Conservation (phyloP, 768 basidiomycete genomes). For the Lactarius tabidus region DNA sequence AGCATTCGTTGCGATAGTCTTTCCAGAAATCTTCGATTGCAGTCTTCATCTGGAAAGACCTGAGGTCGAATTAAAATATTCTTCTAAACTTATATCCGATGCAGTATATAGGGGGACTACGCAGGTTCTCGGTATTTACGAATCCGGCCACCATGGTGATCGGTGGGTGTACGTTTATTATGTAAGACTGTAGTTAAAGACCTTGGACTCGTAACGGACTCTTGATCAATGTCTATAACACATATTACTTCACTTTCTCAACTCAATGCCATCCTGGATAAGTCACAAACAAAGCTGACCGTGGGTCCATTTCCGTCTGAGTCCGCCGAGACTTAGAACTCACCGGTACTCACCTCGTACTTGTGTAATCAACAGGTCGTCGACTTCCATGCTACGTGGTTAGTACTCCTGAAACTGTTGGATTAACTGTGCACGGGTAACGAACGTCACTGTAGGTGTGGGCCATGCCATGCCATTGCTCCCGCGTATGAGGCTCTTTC, state of each 20-base stretch:
- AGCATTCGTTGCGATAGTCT: slow-evolving; percentile 59
- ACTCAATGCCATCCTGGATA: slow-evolving; percentile 54
- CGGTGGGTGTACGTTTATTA: neutral
- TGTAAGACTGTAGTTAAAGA: neutral
- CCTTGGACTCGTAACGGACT: no score
- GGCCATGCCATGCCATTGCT: slow-evolving; percentile 80
- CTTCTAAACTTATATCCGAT: neutral
- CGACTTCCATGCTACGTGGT: slow-evolving; percentile 87
- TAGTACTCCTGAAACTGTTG: slow-evolving; percentile 21
- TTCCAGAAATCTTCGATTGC: slow-evolving; percentile 36
- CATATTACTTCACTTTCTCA: slow-evolving; percentile 61
- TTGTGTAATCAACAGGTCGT: slow-evolving; percentile 51
- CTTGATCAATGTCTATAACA: slow-evolving; percentile 49
- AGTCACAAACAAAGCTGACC: slow-evolving; percentile 59
- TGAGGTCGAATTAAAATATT: neutral
- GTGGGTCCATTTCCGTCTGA: slow-evolving; percentile 36
- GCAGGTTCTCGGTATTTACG: neutral
- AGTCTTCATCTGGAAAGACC: neutral
- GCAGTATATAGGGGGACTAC: neutral
- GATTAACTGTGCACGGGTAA: slow-evolving; percentile 12
- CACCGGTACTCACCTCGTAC: no score
- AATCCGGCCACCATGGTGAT: neutral
- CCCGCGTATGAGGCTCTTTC: slow-evolving; percentile 68
- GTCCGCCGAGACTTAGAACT: neutral
- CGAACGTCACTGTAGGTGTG: slow-evolving; percentile 53